phyloP scores from a whole-genome alignment of 176 grass and related monocot genomes.

The Rhynchospora breviuscula region DNA sequence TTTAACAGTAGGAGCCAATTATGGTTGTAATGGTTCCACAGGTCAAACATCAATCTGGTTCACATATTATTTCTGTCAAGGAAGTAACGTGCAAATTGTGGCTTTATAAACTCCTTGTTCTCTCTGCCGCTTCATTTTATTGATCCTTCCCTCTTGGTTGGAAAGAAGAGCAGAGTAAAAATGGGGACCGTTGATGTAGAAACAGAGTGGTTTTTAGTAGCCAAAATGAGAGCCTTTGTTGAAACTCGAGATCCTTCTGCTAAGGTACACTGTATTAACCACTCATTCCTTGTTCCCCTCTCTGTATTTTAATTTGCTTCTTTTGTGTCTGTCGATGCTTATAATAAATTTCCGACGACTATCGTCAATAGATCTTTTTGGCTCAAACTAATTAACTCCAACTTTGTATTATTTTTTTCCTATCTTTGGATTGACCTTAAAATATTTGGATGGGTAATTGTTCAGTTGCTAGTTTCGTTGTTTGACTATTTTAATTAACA shows the following conservation, averaged over 20 bases:
- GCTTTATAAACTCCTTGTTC: not conserved
- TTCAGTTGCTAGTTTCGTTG: too few species aligned
- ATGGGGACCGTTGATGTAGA: conserved; percentile 3
- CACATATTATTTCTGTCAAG: not conserved
- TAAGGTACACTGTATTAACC: not conserved
- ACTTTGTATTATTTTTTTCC: too few species aligned
- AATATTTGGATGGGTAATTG: too few species aligned
- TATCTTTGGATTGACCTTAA: too few species aligned
- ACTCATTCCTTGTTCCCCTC: not conserved
- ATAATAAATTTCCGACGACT: too few species aligned
- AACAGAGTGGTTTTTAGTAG: conserved; percentile 3
- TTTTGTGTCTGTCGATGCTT: too few species aligned
- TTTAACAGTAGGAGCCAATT: not conserved
- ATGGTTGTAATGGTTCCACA: too few species aligned
- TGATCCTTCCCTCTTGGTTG: not conserved
- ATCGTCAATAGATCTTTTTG: too few species aligned
- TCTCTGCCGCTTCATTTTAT: not conserved
- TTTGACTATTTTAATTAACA: too few species aligned
- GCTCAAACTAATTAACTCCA: too few species aligned
- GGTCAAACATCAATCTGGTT: not conserved
- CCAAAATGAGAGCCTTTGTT: conserved; percentile 8
- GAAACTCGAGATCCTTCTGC: conserved; percentile 15
- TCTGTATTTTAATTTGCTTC: not conserved
- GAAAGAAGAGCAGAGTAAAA: not conserved
- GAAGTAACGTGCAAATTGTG: not conserved